Evolutionary conservation across 2,329 filamentous ascomycete species (phyloP).

Genomic region (Xylariaceae sp.): DNA sequence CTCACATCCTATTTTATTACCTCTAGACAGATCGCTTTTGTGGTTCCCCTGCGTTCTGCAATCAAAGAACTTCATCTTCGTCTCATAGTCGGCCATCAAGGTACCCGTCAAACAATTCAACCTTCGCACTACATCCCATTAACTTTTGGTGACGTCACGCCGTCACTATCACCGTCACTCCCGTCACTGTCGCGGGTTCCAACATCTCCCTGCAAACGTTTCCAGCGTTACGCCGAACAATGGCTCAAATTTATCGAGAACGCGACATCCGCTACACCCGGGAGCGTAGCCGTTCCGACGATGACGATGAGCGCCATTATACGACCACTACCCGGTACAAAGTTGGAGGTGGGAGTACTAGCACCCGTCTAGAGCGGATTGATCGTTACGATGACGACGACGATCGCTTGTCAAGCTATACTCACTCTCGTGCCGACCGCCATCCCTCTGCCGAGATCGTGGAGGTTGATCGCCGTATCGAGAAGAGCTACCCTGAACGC

Average conservation of each 20-base stretch:
- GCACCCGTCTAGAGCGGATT: constrained; percentile 23
- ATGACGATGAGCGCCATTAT: constrained; percentile 28
- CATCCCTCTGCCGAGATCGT: constrained; percentile 21
- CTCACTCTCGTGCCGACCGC: constrained; percentile 24
- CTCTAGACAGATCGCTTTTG: neutral
- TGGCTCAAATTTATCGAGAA: constrained; percentile 29
- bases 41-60: neutral
- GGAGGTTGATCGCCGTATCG: constrained; percentile 34
- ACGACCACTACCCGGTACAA: constrained; percentile 30
- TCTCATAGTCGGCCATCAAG: neutral
- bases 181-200: neutral
- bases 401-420: constrained; percentile 25
- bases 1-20: neutral
- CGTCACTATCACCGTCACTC: neutral
- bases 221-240: constrained; percentile 7
- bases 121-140: neutral
- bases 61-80: neutral
- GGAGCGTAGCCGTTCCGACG: constrained; percentile 26
- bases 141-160: constrained; percentile 16
- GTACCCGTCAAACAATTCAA: neutral
- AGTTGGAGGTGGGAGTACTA: constrained; percentile 24
- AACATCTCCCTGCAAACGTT: neutral
- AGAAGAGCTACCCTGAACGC: constrained; percentile 41
- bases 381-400: constrained; percentile 28
- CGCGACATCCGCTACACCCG: constrained; percentile 30